Percentiles rank a stretch among this genome's conserved stretches.
Conservation (phyloP, 352 stramenopile species). For the Bremia lactucae region DNA sequence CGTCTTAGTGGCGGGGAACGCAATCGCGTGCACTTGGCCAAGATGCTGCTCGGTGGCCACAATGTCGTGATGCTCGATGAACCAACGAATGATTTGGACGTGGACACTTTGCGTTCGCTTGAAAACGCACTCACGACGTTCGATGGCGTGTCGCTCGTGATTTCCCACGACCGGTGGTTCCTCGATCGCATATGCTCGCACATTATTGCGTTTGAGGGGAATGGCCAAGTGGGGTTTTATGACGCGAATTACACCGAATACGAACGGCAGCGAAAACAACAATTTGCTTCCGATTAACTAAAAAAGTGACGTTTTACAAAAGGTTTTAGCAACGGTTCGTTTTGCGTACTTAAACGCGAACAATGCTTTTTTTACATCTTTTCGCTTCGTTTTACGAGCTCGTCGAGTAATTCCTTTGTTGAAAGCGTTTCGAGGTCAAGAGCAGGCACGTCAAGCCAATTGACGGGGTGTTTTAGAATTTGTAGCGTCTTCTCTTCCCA, state of each 20-base stretch:
- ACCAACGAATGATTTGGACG: constrained; percentile 81
- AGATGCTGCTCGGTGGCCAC: constrained; percentile 75
- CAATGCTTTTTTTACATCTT: constrained; percentile 4
- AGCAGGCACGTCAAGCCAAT: constrained; percentile 88
- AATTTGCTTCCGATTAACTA: too few species aligned
- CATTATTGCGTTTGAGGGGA: constrained; percentile 76
- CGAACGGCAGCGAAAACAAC: constrained; percentile 53
- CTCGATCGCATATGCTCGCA: constrained; percentile 89
- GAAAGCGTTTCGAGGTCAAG: constrained; percentile 60
- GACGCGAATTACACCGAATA: constrained; percentile 85
- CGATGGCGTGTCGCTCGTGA: constrained; percentile 89
- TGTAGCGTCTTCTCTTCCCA: constrained; percentile 91
- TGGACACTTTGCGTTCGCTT: constrained; percentile 81
- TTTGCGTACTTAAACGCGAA: too few species aligned
- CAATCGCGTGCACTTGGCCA: constrained; percentile 79
- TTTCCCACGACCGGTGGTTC: constrained; percentile 94
- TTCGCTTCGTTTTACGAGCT: constrained; percentile 66
- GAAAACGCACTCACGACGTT: constrained; percentile 81
- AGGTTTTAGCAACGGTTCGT: too few species aligned
- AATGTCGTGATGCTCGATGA: constrained; percentile 86
- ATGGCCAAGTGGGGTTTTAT: constrained; percentile 68
- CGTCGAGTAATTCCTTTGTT: constrained; percentile 60
- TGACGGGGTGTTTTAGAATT: constrained; percentile 88
- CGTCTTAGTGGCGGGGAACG: constrained; percentile 74
- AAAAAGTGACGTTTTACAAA: too few species aligned